A percentile compares a stretch with the other conserved stretches of the same genome.
These are phyloP conservation scores for Hypoxylon sp. DNA, from an alignment of 2,329 filamentous ascomycete species.

Conservation along the genomic window DNA sequence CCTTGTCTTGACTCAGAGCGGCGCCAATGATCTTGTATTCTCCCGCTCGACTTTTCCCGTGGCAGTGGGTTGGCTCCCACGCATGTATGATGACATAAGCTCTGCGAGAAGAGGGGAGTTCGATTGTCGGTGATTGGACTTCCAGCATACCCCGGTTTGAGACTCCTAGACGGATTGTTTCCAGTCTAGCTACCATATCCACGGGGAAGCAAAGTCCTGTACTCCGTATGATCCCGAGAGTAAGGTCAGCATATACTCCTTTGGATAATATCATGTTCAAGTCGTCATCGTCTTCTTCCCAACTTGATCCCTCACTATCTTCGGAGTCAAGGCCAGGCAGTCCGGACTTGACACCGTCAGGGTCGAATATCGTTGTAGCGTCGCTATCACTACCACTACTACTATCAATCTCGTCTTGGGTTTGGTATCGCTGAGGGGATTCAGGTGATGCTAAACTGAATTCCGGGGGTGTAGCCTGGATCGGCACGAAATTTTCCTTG, in stretches of 20 bases:
- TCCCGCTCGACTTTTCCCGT: not conserved
- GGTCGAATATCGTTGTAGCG: not conserved
- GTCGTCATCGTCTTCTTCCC: not conserved
- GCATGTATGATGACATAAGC: constrained; percentile 2
- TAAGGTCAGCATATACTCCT: constrained; percentile 1
- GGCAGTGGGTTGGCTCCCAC: not conserved
- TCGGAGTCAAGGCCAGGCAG: not conserved
- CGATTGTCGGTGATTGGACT: not conserved
- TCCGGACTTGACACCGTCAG: not conserved
- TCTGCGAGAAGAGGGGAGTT: not conserved
- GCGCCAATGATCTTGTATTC: not conserved
- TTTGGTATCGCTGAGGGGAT: not conserved
- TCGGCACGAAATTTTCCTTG: not conserved
- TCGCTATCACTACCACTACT: not conserved
- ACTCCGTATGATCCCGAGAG: not conserved
- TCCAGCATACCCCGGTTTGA: not conserved
- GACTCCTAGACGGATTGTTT: not conserved
- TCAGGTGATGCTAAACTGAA: not conserved
- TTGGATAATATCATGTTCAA: not conserved
- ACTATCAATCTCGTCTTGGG: not conserved
- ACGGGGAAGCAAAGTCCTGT: constrained; percentile 4
- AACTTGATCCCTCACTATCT: not conserved
- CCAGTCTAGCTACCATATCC: constrained; percentile 10
- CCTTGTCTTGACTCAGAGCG: not conserved
- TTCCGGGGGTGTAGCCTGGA: not conserved